phyloP scores from a whole-genome alignment of 768 basidiomycete genomes.

The Chiua virens region DNA sequence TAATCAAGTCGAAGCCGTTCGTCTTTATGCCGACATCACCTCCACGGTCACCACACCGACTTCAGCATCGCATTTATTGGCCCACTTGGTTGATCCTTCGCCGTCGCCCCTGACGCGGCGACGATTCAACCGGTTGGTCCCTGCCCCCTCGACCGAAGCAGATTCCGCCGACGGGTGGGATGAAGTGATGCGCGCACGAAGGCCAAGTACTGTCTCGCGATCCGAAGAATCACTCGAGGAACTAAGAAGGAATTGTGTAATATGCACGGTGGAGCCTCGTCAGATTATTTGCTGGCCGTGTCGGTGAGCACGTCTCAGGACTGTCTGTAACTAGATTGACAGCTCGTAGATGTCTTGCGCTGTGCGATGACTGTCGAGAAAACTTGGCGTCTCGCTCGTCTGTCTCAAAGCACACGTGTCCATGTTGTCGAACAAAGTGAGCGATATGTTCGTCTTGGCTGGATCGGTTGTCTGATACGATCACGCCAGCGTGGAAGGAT shows the following conservation, averaged over 20 bases:
- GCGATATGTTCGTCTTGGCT: slow-evolving; percentile 11
- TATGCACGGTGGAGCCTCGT: slow-evolving; percentile 66
- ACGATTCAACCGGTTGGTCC: slow-evolving; percentile 42
- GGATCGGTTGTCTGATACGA: slow-evolving; percentile 1
- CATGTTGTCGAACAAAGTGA: slow-evolving; percentile 50
- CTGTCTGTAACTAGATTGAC: slow-evolving; percentile 1
- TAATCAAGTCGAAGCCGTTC: slow-evolving; percentile 41
- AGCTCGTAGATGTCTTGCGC: slow-evolving; percentile 44
- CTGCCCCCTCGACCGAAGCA: slow-evolving; percentile 14
- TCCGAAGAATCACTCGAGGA: slow-evolving; percentile 26
- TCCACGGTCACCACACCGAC: slow-evolving; percentile 30
- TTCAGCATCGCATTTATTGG: slow-evolving; percentile 49
- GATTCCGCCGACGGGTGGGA: slow-evolving; percentile 27
- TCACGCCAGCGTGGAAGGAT: slow-evolving; percentile 31
- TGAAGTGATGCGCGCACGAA: slow-evolving; percentile 30
- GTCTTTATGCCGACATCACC: slow-evolving; percentile 57
- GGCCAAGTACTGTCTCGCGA: slow-evolving; percentile 16
- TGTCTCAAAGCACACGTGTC: slow-evolving; percentile 50
- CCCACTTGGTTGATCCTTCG: slow-evolving; percentile 49
- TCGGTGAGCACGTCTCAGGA: slow-evolving; percentile 45
- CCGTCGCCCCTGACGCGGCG: slow-evolving; percentile 49
- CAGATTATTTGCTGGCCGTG: slow-evolving; percentile 88
- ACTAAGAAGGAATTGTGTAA: slow-evolving; percentile 53
- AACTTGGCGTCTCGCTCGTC: slow-evolving; percentile 51
- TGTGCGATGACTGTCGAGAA: slow-evolving; percentile 54